Conservation (phyloP, 345 rosid species). For the Citrus mangshanensis region DNA sequence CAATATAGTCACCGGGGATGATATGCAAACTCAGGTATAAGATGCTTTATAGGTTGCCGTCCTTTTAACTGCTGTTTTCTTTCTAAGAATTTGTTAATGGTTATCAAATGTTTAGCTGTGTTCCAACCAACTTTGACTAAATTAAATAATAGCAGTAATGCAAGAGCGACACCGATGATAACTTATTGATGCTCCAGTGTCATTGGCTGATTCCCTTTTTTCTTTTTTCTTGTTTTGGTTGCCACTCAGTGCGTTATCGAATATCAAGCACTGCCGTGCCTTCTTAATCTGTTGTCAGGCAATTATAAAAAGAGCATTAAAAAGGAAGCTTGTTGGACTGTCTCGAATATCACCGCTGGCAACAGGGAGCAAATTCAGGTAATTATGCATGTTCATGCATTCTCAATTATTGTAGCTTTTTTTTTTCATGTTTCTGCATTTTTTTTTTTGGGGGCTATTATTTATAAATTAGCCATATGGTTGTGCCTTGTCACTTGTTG, state of each 20-base stretch:
- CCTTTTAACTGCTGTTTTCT: neutral
- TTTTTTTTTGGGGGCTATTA: neutral
- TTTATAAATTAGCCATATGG: neutral
- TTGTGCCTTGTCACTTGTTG: neutral
- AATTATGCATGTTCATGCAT: neutral
- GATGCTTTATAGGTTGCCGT: neutral
- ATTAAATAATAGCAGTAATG: neutral
- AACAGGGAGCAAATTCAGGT: slow-evolving; percentile 69
- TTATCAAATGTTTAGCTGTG: neutral
- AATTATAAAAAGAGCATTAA: slow-evolving; percentile 75
- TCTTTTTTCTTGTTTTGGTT: neutral
- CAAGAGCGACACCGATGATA: neutral
- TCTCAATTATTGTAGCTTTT: neutral
- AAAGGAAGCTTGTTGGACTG: slow-evolving; percentile 95
- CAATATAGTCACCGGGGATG: slow-evolving; percentile 81
- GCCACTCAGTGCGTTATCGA: slow-evolving; percentile 50
- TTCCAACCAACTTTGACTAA: neutral
- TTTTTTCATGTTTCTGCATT: neutral
- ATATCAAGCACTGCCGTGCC: slow-evolving; percentile 65
- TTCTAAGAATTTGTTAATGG: neutral
- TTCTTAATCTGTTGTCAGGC: slow-evolving; percentile 50
- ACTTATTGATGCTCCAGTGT: neutral
- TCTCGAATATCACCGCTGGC: slow-evolving; percentile 89
- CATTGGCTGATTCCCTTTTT: neutral
- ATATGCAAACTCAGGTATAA: slow-evolving; percentile 74